Evolutionary conservation across 2,329 filamentous ascomycete species (phyloP).

Genomic region (Arthrinium puccinioides): DNA sequence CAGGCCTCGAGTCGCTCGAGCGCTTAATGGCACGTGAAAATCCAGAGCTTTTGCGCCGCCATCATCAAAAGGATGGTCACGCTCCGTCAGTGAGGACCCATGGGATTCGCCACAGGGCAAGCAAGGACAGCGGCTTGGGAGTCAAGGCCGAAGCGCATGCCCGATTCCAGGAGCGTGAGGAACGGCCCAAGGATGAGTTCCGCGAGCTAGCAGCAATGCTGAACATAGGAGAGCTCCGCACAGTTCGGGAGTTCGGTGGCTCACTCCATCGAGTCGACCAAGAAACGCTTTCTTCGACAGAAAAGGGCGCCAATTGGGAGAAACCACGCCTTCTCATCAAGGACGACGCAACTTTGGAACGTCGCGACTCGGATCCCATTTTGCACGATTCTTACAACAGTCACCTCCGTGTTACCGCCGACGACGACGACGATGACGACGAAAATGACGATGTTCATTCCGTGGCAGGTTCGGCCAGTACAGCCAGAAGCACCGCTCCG

Average conservation of each 20-base stretch:
- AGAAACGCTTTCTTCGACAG: constrained; percentile 32
- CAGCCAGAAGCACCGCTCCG: too few relatives aligned
- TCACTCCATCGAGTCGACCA: constrained; percentile 47
- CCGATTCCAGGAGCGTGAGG: constrained; percentile 7
- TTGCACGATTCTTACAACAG: constrained; percentile 4
- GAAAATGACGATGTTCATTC: too few relatives aligned
- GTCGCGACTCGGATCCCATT: constrained; percentile 7
- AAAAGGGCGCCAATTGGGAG: constrained; percentile 25
- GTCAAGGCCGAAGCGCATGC: constrained; percentile 21
- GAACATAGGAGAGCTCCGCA: constrained; percentile 58
- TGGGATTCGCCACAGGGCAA: constrained; percentile 6
- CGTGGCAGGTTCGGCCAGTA: too few relatives aligned
- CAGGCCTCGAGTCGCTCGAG: constrained; percentile 56
- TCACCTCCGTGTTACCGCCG: too few relatives aligned
- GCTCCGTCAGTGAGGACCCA: constrained; percentile 11
- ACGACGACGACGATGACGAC: too few relatives aligned
- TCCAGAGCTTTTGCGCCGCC: background rate
- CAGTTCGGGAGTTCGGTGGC: constrained; percentile 55
- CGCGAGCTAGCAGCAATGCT: constrained; percentile 63
- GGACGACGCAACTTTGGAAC: constrained; percentile 22
- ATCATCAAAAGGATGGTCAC: background rate
- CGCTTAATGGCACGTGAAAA: constrained; percentile 30
- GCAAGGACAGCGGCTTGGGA: constrained; percentile 6
- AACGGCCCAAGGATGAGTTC: constrained; percentile 52
- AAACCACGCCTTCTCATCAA: constrained; percentile 33